Evolutionary conservation across 2,329 filamentous ascomycete genomes (phyloP), one percentile per base, ranked within the genome.

Genomic region (Nothophaeocryptopus gaeumannii): DNA sequence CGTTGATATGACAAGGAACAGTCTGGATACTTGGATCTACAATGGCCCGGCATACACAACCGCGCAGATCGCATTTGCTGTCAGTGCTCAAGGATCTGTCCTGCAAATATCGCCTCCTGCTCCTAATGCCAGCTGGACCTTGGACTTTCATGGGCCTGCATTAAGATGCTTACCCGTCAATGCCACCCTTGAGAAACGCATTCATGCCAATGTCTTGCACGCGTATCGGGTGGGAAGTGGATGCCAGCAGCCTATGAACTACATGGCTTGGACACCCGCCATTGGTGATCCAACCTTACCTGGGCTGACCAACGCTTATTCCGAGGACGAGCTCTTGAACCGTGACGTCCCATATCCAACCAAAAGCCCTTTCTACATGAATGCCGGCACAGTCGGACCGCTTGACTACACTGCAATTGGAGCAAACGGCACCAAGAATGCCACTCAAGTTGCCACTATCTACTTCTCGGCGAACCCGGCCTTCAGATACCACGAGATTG

Each of bases 181-280:
- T 30, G 3, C 13, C 2, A 47, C 45, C 2, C 11, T 41, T 3
- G 13, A 15, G 15, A 2, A 2, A n/a, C 5, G 3, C 1, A 41
- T 47, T 37, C 45, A 26, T 11, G n/a, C 12, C 8, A 47, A 47
- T 31, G 41, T 47, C 3, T 30, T 47, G 5, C 37, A 33, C 8
- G 37, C 45, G 3, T 47, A 34, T 31, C 29, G 37, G 8, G 29
- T 14, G 3, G 3, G 4, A 26, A 34, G 16, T 8, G 30, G 45
- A 13, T 47, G 45, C 14, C 37, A 40, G 8, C 29, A 42, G n/a
- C 37, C 37, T 1, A 41, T 41, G 14, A 47, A 42, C 45, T 47
- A 33, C 34, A 20, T 47, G 5, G 8, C 45, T 11, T 47, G 45
- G 45, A 47, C 45, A 13, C 16, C 38, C 1, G n/a, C 36, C 2